Evolutionary conservation across 192 early-diverging fungal species (phyloP), one percentile per base, ranked within the genome.

Genomic region (Coemansia biformis): DNA sequence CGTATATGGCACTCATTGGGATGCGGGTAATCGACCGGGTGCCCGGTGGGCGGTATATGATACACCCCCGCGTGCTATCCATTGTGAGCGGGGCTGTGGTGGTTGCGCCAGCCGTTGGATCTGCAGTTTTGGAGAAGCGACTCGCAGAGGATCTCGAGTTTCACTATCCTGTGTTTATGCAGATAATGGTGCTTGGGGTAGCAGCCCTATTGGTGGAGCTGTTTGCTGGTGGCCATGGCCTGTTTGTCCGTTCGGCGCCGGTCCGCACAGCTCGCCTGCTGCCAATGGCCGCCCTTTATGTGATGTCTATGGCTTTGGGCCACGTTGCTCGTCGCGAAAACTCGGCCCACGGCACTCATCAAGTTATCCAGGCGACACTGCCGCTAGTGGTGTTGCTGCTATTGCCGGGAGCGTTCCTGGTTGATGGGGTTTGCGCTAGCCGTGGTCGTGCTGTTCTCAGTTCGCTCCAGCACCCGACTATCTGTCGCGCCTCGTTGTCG

Each of bases 331-430:
- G 51, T 21, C 24, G 38, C 31, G 3, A 45, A 1, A 49, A 51
- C 34, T 56, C 60, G 0, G 51, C 54, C 15, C 60, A 64, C 26
- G 67, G 67, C 36, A 51, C 60, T 5, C 51, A 35, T 36, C 57
- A 59, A 43, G 38, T 51, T 10, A 29, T 35, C 0, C 60, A 63
- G 52, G 43, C 55, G 10, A 21, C 51, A 26, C 38, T 59, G 34
- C 67, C 67, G 10, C 8, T 46, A 11, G 40, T 58, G 10, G 50
- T 54, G 5, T n/a, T 54, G 23, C 31, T 29, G 31, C 41, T 53
- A 38, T 17, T 11, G 19, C 54, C 8, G 10, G 12, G 15, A 15
- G 15, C 5, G 8, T n/a, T 21, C 30, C 30, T 18, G 18, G 3
- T 26, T 2, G 24, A 6, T 26, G 24, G 24, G 3, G 3, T 26